Base-by-base conservation (phyloP, 345 rosid genomes). In the Hevea brasiliensis region DNA sequence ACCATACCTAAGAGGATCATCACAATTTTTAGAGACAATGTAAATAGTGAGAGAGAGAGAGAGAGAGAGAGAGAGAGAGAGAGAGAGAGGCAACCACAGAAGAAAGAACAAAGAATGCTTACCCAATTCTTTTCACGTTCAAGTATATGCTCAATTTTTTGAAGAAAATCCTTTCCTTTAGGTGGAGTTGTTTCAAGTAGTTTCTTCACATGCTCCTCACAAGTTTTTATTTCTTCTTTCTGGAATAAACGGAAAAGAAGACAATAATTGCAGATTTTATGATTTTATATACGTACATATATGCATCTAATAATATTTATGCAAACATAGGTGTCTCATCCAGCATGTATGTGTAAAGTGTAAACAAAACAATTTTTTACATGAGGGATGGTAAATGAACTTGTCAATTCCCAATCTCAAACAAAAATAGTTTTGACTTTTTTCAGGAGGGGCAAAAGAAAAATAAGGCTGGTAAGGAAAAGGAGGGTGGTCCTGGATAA, bases 111-210 rank as follows among this genome's bases (percentile, higher is more conserved):
- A 32, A 24, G 60, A 35, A 73, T 51, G 61, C 84, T 70, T 77
- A 95, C 99, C 98, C 99, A 92, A 82, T 95, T 95, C 83, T 91
- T 95, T 84, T 95, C 99, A 21, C 96, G 94, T 66, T 95, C 96
- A 50, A 95, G 72, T 69, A 92, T 85, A 85, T 95, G 97, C 87
- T 91, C 97, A 71, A 95, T 82, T 62, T 87, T 89, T 67, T 58
- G 76, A 81, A 95, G 94, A 81, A 92, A 95, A 69, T 89, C 87
- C 77, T 87, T 89, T 71, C 99, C 99, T 71, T 86, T 92, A 53
- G 98, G 98, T 23, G 99, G 98, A 86, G 98, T 95, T 77, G 81
- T 83, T 83, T 89, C 97, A 61, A 95, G 94, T 77, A 89, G 81
- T 74, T 90, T 95, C 78, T 92, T 95, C 54, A 91, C 96, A 42